Evolutionary conservation across 306 rosid species (phyloP), one percentile per base, ranked within the genome.

Genomic region (Sophora flavescens): DNA sequence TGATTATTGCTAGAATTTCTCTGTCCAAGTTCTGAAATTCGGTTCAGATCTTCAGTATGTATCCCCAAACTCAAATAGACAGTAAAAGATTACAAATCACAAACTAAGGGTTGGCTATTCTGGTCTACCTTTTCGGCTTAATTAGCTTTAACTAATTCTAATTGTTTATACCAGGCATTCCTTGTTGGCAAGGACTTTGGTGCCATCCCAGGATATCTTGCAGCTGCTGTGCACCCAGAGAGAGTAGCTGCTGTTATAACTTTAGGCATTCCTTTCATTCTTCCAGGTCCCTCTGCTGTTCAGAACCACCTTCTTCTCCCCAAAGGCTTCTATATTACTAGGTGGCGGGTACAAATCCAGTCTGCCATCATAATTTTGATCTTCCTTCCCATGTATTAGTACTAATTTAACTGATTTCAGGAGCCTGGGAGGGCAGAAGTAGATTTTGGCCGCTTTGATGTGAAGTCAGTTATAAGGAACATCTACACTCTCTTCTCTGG

Each of bases 171-270:
- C 47, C 80, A 90, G 93, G 91, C 83, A 65, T 86, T 84, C 80
- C 83, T 86, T 63, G 75, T 90, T 54, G 91, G 87, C 11, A 88
- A 83, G 77, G 89, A 86, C 53, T 86, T 86, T 11, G 91, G 91
- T 17, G 87, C 88, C 6, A 0, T 88, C 6, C 75, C 84, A 4
- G 88, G 82, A 70, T 88, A 84, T 72, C 79, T 84, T 16, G 74
- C 77, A 70, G 75, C 85, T 11, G 84, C 42, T 4, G 30, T 79
- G 53, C 85, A 83, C 39, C 89, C 87, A 17, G 80, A 87, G 70
- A 61, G 85, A 64, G 83, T 85, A 59, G 63, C 54, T 13, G 87
- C 82, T 0, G 74, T 90, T 5, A 18, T 90, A 47, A 81, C 83
- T 58, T 69, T 85, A 8, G 84, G 93, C 16, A 5, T 86, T 65